Conservation (phyloP, 2,329 filamentous ascomycete genomes). For the Neopestalotiopsis sp. region DNA sequence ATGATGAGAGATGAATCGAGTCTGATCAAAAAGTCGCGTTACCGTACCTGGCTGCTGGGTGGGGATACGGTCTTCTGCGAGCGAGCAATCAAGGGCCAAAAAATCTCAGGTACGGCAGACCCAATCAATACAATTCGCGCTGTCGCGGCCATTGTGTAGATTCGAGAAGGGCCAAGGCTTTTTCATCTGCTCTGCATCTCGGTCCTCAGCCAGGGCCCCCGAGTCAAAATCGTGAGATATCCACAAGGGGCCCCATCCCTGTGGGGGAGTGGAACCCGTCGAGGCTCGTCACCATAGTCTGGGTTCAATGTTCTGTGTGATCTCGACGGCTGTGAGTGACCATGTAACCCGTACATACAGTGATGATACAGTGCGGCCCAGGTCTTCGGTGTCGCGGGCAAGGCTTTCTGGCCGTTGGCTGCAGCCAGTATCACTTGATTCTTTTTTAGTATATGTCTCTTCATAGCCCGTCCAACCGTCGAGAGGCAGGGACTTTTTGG, state of each 20-base stretch:
- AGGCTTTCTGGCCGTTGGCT: not conserved
- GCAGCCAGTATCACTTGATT: not conserved
- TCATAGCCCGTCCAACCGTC: too few species aligned
- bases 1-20: not conserved
- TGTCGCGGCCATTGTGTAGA: constrained; percentile 3
- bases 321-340: not conserved
- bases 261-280: not conserved
- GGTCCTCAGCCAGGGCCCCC: not conserved
- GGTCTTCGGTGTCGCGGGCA: not conserved
- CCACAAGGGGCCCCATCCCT: constrained; percentile 1
- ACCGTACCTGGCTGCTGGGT: not conserved
- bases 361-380: not conserved
- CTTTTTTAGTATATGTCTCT: not conserved
- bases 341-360: too few species aligned
- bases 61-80: not conserved
- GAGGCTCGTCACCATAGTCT: not conserved
- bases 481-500: not conserved
- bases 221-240: not conserved
- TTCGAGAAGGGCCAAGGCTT: constrained; percentile 1
- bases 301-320: not conserved
- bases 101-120: not conserved
- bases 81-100: not conserved
- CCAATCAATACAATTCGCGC: not conserved
- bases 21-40: not conserved
- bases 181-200: not conserved